Evolutionary conservation across 768 basidiomycete genomes (phyloP), one percentile per base, ranked within the genome.

Genomic region (Psilocybe azurescens): DNA sequence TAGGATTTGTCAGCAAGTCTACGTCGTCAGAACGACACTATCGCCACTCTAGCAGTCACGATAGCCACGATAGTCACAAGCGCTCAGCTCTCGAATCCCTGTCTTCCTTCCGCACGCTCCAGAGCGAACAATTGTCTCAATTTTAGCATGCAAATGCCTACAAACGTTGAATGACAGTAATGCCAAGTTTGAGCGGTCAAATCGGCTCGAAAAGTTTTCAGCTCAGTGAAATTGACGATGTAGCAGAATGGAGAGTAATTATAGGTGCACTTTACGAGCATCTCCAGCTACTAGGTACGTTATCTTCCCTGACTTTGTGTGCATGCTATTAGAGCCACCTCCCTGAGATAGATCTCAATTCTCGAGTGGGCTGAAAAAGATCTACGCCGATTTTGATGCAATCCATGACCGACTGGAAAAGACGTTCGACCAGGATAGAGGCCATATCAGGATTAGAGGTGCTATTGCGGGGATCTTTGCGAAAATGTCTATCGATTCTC

Each of bases 401-500:
- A 79, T 88, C 33, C 84, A 83, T 63, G 66, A 70, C 16, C 78
- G 77, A 24, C 77, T 89, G 20, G 82, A 87, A 51, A 74, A 74
- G 11, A 74, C 80, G 3, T 89, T 84, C 64, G 67, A 76, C 1
- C 73, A 71, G 11, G 76, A 82, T 64, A 46, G 60, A 3, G 71
- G 72, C 1, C 82, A 84, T 69, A 78, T 83, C 28, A 79, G 78
- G 59, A 74, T 89, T 13, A 70, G 74, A 52, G 87, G 86, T 1
- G 86, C 83, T 0, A 83, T 89, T 54, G 77, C 86, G 3, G 84
- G 82, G 9, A 85, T 90, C 44, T 88, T 83, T 62, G 81, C 86
- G 10, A 86, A 85, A 66, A 85, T 89, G 83, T 88, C 80, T 32
- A 78, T 77, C 0, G 88, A 89, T 69, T 77, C 84, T 2, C 75